Base-by-base conservation (phyloP, 139 green algal species). In the Pleodorina starrii region DNA sequence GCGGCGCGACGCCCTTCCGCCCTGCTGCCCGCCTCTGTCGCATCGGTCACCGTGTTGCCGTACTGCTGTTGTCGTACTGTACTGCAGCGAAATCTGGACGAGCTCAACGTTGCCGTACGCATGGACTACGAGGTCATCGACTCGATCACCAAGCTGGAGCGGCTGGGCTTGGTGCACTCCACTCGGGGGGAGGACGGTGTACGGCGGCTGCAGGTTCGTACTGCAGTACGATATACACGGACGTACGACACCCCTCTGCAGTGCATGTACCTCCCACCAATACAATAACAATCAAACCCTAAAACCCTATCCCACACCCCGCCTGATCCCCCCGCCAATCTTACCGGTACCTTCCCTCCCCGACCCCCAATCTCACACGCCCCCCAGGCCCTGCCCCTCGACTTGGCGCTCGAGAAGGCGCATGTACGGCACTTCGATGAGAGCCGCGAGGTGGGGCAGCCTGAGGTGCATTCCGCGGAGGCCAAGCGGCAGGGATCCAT, bases 61-160 rank as follows among this genome's bases (percentile, higher is more conserved):
- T n/a, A n/a, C n/a, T n/a, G n/a, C n/a, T n/a, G n/a, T n/a, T n/a
- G n/a, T n/a, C 32, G 32, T 76, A 48, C 32, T 32, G 6, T 76
- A 19, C 32, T 21, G 32, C 83, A 89, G 84, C 10, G 35, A 21
- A 89, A 82, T 68, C 38, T 89, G 68, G 84, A 89, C 51, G 48
- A 82, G 12, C 0, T 51, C n/a, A 54, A 42, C 36, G 17, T 74
- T 27, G 6, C 48, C 5, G 19, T 89, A 17, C 68, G 46, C 38
- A 69, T 91, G 73, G 88, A 91, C 63, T 89, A 68, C n/a, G 60
- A 92, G 82, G 89, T 92, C 25, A 5, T 54, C 9, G 89, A 92
- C 74, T 68, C 60, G 2, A 71, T 92, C 5, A 10, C 1, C 82
- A 92, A 92, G 82, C 89, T 92, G 46, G 63, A 87, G 73, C 42